These are phyloP conservation scores for Diphasiastrum complanatum DNA, from an alignment of 83 land plant genomes.

Conservation along the genomic window DNA sequence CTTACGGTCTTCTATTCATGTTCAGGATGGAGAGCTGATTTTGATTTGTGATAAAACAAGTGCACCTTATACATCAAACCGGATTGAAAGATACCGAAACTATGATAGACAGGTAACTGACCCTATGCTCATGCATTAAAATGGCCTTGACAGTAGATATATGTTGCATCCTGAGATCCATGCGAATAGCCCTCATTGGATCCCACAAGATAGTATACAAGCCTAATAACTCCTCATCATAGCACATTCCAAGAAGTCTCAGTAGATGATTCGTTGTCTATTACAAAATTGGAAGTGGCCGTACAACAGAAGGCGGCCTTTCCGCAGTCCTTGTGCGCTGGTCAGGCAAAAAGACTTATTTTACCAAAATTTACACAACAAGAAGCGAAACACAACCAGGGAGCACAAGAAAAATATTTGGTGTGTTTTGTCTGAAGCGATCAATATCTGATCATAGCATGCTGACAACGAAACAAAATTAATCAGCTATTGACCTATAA, in stretches of 20 bases:
- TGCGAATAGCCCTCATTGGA: slow-evolving; percentile 88
- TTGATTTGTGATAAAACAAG: not conserved
- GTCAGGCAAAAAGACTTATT: slow-evolving; percentile 24
- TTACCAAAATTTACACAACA: slow-evolving; percentile 2
- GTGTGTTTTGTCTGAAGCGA: too few relatives aligned
- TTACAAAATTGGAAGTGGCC: slow-evolving; percentile 76
- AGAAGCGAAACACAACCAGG: not conserved
- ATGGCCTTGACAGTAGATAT: slow-evolving; percentile 70
- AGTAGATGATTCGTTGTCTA: slow-evolving; percentile 74
- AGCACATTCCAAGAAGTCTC: slow-evolving; percentile 50
- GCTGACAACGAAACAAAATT: too few relatives aligned
- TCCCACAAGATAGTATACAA: slow-evolving; percentile 94
- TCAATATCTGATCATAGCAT: too few relatives aligned
- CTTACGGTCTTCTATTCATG: too few relatives aligned
- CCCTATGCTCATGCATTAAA: slow-evolving; percentile 95
- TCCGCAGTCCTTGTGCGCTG: slow-evolving; percentile 94
- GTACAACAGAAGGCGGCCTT: slow-evolving; percentile 66
- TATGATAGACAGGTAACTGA: slow-evolving; percentile 18
- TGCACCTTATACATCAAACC: not conserved
- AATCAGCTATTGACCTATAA: too few relatives aligned
- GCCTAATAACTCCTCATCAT: slow-evolving; percentile 59
- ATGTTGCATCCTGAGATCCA: slow-evolving; percentile 98
- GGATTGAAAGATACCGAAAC: not conserved
- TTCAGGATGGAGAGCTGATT: too few relatives aligned
- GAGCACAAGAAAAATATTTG: not conserved